Percentiles rank a stretch among this genome's conserved stretches.
Evolutionary conservation across 805 yeast species (phyloP).

Genomic region (Starmera pachycereana): DNA sequence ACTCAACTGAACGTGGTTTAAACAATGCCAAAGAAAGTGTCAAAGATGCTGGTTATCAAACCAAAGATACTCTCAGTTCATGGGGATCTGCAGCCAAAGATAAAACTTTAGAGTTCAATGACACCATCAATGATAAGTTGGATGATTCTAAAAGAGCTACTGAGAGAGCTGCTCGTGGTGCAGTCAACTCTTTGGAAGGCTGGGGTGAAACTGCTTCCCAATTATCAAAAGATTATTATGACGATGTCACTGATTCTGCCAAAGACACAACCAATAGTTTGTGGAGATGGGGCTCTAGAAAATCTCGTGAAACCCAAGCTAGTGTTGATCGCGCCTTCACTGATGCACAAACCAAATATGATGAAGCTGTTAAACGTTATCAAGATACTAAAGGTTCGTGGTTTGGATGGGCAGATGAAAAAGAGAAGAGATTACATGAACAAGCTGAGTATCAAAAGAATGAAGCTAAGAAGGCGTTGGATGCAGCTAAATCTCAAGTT

Average conservation of each 20-base stretch:
- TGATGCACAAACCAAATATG: constrained; percentile 5
- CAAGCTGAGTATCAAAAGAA: constrained; percentile 20
- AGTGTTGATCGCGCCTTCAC: neutral
- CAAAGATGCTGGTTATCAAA: neutral
- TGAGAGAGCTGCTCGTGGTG: constrained; percentile 19
- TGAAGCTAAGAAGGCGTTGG: constrained; percentile 11
- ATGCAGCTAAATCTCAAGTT: constrained; percentile 9
- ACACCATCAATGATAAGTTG: constrained; percentile 5
- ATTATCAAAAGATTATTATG: constrained; percentile 16
- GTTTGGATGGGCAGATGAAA: constrained; percentile 14
- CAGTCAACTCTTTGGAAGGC: constrained; percentile 28
- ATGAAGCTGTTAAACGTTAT: constrained; percentile 24
- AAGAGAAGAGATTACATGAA: constrained; percentile 12
- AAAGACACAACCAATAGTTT: constrained; percentile 6
- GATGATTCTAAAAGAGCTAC: constrained; percentile 1
- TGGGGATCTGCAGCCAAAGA: constrained; percentile 2
- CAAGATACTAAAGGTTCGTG: constrained; percentile 23
- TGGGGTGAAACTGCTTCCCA: constrained; percentile 36
- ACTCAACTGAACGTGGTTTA: constrained; percentile 10
- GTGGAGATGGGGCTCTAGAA: constrained; percentile 12
- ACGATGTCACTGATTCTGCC: constrained; percentile 6
- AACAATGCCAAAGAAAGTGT: constrained; percentile 5
- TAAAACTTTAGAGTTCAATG: constrained; percentile 2
- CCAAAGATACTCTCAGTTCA: constrained; percentile 1
- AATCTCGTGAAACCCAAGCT: constrained; percentile 5